These are phyloP conservation scores for Cladosporium halotolerans DNA, from an alignment of 2,329 filamentous ascomycete genomes.

Conservation along the genomic window DNA sequence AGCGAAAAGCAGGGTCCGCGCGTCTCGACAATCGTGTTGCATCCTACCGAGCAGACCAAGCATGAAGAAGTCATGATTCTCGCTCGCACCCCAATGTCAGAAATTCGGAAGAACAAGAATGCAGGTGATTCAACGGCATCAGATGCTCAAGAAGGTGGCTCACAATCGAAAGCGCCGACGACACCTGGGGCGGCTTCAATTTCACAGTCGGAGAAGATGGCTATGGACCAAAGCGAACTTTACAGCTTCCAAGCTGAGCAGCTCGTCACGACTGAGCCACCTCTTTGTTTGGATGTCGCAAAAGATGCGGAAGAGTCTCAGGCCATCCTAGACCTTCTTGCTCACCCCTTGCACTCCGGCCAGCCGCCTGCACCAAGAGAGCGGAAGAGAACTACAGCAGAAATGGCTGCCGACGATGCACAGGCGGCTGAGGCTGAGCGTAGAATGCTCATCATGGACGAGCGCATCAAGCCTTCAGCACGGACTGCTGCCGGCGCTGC, in stretches of 20 bases:
- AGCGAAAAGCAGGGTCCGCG: constrained; percentile 41
- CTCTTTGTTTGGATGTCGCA: constrained; percentile 72
- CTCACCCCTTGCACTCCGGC: constrained; percentile 71
- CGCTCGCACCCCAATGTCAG: constrained; percentile 58
- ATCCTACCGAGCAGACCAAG: constrained; percentile 71
- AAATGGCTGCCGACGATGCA: constrained; percentile 91
- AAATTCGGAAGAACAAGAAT: constrained; percentile 41
- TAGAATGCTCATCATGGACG: constrained; percentile 89
- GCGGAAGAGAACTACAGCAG: constrained; percentile 86
- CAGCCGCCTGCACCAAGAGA: constrained; percentile 77
- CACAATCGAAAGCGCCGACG: constrained; percentile 46
- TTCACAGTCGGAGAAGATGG: constrained; percentile 54
- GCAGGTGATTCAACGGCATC: constrained; percentile 12
- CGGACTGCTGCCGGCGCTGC: constrained; percentile 52
- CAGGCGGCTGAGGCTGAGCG: constrained; percentile 81
- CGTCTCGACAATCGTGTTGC: constrained; percentile 72
- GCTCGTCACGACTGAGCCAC: constrained; percentile 64
- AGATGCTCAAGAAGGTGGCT: constrained; percentile 32
- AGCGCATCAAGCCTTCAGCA: constrained; percentile 61
- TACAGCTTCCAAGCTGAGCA: constrained; percentile 71
- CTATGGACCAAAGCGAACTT: constrained; percentile 68
- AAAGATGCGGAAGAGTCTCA: constrained; percentile 63
- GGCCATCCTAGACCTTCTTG: constrained; percentile 62
- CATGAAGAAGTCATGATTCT: constrained; percentile 72
- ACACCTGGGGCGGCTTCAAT: constrained; percentile 62